These are phyloP conservation scores for Zygnema cylindricum DNA, from an alignment of 139 green algal species.

Conservation along the genomic window DNA sequence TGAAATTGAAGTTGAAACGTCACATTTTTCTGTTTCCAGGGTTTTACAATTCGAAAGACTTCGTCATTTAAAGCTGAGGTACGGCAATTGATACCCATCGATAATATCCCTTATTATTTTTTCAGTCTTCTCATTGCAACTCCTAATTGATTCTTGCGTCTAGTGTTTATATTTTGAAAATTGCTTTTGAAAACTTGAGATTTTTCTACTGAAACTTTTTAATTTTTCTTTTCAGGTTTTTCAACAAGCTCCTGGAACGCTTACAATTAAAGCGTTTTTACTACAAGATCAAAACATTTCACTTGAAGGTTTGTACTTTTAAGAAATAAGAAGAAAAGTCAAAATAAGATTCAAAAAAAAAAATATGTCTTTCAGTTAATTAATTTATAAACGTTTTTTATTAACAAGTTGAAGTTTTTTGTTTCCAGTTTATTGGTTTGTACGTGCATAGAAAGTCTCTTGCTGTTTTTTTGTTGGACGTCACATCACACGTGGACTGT, in stretches of 20 bases:
- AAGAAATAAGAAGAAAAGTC: too few relatives aligned
- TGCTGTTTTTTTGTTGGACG: too few relatives aligned
- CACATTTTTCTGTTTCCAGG: not conserved
- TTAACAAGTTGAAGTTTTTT: too few relatives aligned
- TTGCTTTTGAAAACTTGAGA: not conserved
- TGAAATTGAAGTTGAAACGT: too few relatives aligned
- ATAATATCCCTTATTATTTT: not conserved
- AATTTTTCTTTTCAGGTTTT: constrained; percentile 5
- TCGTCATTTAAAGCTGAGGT: too few relatives aligned
- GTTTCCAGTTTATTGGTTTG: too few relatives aligned
- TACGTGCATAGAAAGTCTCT: too few relatives aligned
- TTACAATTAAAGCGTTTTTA: not conserved
- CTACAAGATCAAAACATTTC: not conserved
- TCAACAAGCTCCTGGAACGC: constrained; percentile 4
- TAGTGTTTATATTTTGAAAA: not conserved
- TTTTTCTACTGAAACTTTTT: not conserved
- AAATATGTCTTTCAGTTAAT: too few relatives aligned
- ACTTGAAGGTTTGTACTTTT: not conserved
- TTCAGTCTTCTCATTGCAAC: not conserved
- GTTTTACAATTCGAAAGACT: not conserved
- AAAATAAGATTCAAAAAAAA: too few relatives aligned
- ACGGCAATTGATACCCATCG: not conserved
- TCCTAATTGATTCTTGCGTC: not conserved
- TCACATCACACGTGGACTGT: too few relatives aligned
- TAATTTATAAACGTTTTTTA: too few relatives aligned